These are phyloP conservation scores for Yarrowia divulgata DNA, from an alignment of 805 yeast species.

Conservation along the genomic window DNA sequence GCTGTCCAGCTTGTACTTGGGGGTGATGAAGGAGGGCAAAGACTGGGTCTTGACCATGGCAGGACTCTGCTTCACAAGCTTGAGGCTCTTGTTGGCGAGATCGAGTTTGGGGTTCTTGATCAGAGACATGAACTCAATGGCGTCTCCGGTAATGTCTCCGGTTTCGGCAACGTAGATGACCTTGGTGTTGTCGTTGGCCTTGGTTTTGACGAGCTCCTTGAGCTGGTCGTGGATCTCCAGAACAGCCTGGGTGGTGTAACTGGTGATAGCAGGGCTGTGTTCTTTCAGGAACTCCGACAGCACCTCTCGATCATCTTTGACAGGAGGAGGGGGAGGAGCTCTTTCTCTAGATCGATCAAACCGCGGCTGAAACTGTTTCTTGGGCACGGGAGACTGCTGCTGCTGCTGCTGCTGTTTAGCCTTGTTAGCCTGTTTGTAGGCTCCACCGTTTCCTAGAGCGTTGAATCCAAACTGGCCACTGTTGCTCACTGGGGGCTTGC, in stretches of 20 bases:
- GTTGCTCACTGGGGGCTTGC: conserved; percentile 22
- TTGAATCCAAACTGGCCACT: conserved; percentile 18
- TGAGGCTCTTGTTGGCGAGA: conserved; percentile 14
- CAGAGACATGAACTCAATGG: background rate
- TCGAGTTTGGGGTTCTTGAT: conserved; percentile 20
- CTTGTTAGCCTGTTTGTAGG: background rate
- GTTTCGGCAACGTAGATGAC: conserved; percentile 18
- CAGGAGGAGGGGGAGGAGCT: background rate
- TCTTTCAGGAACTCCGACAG: conserved; percentile 10
- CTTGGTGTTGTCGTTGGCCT: background rate
- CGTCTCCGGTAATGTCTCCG: conserved; percentile 1
- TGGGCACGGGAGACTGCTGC: background rate
- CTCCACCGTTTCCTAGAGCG: background rate
- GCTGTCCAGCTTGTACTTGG: conserved; percentile 26
- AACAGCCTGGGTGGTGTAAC: conserved; percentile 7
- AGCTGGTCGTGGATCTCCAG: conserved; percentile 4
- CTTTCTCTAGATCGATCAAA: background rate
- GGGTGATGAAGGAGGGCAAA: conserved; percentile 17
- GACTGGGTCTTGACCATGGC: conserved; percentile 33
- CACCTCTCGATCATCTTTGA: conserved; percentile 1
- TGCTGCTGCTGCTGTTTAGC: too few relatives aligned
- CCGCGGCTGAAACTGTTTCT: background rate
- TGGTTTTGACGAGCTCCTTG: background rate
- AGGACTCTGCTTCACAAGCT: conserved; percentile 25
- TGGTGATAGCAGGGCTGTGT: conserved; percentile 4